A percentile compares a stretch with the other conserved stretches of the same genome.
Conservation (phyloP, 495 filamentous ascomycete genomes). For the Hypomontagnella monticulosa region DNA sequence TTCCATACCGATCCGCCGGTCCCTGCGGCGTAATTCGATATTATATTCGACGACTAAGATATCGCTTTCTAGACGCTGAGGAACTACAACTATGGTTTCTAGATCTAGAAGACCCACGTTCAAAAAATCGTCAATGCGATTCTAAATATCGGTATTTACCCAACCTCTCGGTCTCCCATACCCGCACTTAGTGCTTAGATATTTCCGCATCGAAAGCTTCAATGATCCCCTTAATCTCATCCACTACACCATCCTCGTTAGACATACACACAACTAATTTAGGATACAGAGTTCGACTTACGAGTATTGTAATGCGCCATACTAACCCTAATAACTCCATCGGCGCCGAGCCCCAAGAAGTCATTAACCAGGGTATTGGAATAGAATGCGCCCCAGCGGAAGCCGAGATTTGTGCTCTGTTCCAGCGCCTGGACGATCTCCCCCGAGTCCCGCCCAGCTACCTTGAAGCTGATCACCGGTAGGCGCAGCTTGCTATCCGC, state of each 20-base stretch:
- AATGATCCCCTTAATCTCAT: conserved; percentile 64
- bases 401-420: conserved; percentile 61
- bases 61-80: no score
- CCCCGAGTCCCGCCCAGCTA: conserved; percentile 63
- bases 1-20: no score
- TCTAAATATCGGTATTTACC: no score
- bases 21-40: no score
- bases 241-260: conserved; percentile 51
- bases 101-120: no score
- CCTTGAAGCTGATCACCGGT: conserved; percentile 72
- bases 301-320: conserved; percentile 81
- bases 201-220: conserved; percentile 58
- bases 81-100: no score
- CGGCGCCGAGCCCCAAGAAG: conserved; percentile 63
- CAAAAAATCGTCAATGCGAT: no score
- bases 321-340: conserved; percentile 75
- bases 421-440: conserved; percentile 72
- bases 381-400: conserved; percentile 76
- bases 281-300: conserved; percentile 45
- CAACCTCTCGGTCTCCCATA: no score
- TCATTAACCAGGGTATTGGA: conserved; percentile 67
- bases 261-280: background rate
- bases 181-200: conserved; percentile 12
- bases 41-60: no score
- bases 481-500: conserved; percentile 60